Conservation (phyloP, 306 rosid genomes). For the Geum urbanum region DNA sequence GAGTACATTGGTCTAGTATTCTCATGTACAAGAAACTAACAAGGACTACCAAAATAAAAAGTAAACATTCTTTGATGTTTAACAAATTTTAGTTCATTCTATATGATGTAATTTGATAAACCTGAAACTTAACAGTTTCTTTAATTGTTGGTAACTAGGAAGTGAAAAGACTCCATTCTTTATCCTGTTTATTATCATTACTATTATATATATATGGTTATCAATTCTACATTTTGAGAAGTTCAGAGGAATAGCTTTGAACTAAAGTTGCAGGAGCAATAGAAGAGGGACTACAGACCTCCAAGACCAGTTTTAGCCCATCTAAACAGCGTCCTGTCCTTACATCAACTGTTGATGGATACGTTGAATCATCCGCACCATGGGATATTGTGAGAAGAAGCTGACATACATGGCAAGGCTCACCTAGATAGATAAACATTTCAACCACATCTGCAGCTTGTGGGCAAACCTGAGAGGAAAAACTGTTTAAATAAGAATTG, state of each 20-base stretch:
- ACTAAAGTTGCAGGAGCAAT: conserved; percentile 17
- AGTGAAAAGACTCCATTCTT: conserved; percentile 1
- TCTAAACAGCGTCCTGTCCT: conserved; percentile 84
- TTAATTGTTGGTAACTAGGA: background rate
- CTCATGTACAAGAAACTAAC: conserved; percentile 6
- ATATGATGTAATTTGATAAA: background rate
- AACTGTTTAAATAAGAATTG: conserved; percentile 16
- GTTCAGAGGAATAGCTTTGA: conserved; percentile 2
- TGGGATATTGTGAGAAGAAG: conserved; percentile 99
- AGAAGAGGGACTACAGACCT: conserved; percentile 52
- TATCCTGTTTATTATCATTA: background rate
- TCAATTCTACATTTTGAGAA: background rate
- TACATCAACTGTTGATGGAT: conserved; percentile 91
- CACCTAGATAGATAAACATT: conserved; percentile 85
- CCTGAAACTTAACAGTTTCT: background rate
- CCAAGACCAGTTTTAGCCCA: conserved; percentile 74
- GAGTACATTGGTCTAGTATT: background rate
- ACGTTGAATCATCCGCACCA: conserved; percentile 93
- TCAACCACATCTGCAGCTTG: conserved; percentile 89
- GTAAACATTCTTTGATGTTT: background rate
- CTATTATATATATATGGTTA: background rate
- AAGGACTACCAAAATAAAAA: background rate
- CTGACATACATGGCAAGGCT: conserved; percentile 98
- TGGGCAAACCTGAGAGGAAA: conserved; percentile 73
- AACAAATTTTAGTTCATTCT: background rate